Base-by-base conservation (phyloP, 257 asterid species). In the Hygrophila difformis region DNA sequence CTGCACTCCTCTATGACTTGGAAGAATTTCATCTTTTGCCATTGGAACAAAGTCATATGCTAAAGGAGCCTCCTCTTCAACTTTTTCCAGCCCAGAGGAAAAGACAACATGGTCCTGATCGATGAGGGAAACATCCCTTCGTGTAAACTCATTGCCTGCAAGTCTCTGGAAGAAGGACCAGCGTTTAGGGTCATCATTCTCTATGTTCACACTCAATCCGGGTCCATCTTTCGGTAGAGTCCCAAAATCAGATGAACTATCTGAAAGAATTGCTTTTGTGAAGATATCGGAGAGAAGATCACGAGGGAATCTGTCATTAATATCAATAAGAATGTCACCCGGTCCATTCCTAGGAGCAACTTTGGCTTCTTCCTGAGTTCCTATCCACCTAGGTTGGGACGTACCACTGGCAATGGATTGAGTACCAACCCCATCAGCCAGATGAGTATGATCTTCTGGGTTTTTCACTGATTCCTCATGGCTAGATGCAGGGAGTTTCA, bases 111-210 rank as follows among this genome's bases (percentile, higher is more conserved):
- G 92, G 63, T 88, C 95, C 70, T 88, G 95, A 64, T 84, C 97
- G 24, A 88, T 86, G 60, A 86, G 84, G 58, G 93, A 87, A 59
- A 83, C 74, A 60, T 84, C 93, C 47, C 73, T 88, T 66, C 78
- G 71, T 18, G 79, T 42, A 71, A 88, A 84, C 56, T 68, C 89
- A 69, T 81, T 85, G 53, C 95, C 93, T 20, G 89, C 94, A 73
- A 84, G 67, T 59, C 82, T 78, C 69, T 81, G 84, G 70, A 88
- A 88, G 79, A 76, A 88, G 49, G 97, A 88, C 97, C 97, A 88
- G 62, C 65, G 85, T 58, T 84, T 65, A 14, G 97, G 97, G 8
- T 88, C 97, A 49, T 78, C 89, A 63, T 84, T 88, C 62, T 81
- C 86, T 39, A 81, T 59, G 69, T 88, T 88, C 67, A 88, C 61